These are phyloP conservation scores for Ophiostoma triangulosporum DNA, from an alignment of 2,329 filamentous ascomycete genomes.

Conservation along the genomic window DNA sequence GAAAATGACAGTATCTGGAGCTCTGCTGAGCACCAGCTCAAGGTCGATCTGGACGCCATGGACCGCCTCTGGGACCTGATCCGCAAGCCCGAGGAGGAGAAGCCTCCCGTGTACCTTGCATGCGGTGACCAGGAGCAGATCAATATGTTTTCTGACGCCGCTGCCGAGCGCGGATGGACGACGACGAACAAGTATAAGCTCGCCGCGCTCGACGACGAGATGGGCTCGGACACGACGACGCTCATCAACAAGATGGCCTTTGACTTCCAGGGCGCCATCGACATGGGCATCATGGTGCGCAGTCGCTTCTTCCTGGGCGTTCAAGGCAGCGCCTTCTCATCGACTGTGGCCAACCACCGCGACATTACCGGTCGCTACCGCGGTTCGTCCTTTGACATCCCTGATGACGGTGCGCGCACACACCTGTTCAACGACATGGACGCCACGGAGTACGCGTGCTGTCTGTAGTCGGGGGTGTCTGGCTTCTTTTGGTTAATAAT, in stretches of 20 bases:
- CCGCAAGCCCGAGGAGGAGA: constrained; percentile 13
- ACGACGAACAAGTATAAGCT: constrained; percentile 23
- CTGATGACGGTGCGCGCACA: constrained; percentile 20
- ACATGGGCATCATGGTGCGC: constrained; percentile 21
- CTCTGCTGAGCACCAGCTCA: constrained; percentile 22
- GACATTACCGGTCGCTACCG: constrained; percentile 22
- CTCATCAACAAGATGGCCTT: constrained; percentile 20
- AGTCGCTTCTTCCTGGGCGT: constrained; percentile 22
- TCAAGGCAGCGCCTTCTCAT: constrained; percentile 22
- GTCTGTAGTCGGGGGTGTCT: constrained; percentile 15
- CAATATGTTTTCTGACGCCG: constrained; percentile 19
- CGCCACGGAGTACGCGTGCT: constrained; percentile 20
- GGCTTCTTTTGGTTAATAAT: background rate
- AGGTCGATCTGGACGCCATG: constrained; percentile 21
- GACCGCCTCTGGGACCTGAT: constrained; percentile 20
- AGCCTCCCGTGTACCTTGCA: constrained; percentile 22
- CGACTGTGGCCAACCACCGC: constrained; percentile 20
- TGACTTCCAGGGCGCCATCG: constrained; percentile 23
- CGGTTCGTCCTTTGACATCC: constrained; percentile 19
- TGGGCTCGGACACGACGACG: constrained; percentile 12
- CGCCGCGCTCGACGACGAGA: constrained; percentile 11
- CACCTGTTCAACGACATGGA: constrained; percentile 23
- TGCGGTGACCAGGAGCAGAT: constrained; percentile 23
- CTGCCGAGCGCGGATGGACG: constrained; percentile 20
- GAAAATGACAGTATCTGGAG: constrained; percentile 25